Evolutionary conservation across 2,329 filamentous ascomycete species (phyloP).

Genomic region (Botryotinia convoluta): DNA sequence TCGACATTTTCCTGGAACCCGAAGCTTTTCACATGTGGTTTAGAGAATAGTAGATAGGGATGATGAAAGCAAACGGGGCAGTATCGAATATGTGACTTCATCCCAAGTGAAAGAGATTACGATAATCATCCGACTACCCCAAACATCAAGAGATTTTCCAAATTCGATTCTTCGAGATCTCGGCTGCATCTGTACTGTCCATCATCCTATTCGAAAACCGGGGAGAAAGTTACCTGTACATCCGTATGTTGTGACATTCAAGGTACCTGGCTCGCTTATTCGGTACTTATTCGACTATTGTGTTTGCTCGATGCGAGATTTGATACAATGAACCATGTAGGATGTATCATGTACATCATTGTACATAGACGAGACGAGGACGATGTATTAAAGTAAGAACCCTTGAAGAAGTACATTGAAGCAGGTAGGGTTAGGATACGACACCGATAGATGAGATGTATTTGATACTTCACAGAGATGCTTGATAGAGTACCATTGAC

Average conservation of each 20-base stretch:
- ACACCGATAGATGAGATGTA: not conserved
- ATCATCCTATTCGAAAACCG: not conserved
- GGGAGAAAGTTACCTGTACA: not conserved
- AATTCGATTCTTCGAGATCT: not conserved
- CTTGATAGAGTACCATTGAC: not conserved
- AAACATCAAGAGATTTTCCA: not conserved
- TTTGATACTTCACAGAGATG: not conserved
- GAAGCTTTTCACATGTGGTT: not conserved
- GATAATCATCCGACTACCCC: not conserved
- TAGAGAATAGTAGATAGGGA: not conserved
- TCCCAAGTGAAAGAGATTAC: not conserved
- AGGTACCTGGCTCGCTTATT: not conserved
- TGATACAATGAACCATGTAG: not conserved
- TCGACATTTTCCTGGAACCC: not conserved
- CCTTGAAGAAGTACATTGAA: not conserved
- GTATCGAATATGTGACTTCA: not conserved
- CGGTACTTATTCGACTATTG: not conserved
- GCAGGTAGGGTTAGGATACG: not conserved
- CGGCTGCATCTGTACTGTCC: not conserved
- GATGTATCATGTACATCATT: not conserved
- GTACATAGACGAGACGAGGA: not conserved
- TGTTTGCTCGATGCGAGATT: not conserved
- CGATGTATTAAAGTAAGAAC: not conserved
- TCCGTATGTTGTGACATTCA: not conserved
- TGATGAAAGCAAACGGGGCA: not conserved